phyloP scores from a whole-genome alignment of 768 basidiomycete genomes.

The Lentinula lateritia region DNA sequence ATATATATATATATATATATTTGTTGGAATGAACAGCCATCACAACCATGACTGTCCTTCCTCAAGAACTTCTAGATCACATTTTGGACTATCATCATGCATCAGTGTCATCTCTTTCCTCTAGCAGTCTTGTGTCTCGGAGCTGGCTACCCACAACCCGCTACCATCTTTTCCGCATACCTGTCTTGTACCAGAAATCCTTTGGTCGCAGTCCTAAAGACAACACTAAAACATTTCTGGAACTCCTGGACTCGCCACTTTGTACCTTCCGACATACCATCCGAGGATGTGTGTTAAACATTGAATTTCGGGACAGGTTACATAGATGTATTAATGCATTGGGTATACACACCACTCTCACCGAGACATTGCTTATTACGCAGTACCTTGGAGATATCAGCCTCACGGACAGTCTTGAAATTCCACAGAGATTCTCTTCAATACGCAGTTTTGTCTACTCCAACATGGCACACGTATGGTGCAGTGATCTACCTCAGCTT shows the following conservation, averaged over 20 bases:
- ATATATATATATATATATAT: neutral
- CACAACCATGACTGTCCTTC: neutral
- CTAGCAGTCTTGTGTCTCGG: constrained; percentile 2
- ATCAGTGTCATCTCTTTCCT: constrained; percentile 2
- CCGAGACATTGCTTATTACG: neutral
- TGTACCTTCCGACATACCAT: constrained; percentile 5
- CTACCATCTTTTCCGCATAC: constrained; percentile 6
- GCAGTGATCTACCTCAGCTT: neutral
- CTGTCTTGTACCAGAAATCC: constrained; percentile 2
- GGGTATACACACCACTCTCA: neutral
- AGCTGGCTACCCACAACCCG: constrained; percentile 4
- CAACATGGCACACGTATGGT: neutral
- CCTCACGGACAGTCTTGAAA: neutral
- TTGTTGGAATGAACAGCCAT: neutral
- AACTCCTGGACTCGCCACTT: constrained; percentile 2
- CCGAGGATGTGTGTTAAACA: neutral
- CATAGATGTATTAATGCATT: constrained; percentile 1
- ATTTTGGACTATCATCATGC: constrained; percentile 4
- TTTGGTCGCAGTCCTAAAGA: constrained; percentile 1
- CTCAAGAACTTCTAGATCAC: neutral
- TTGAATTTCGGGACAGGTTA: neutral
- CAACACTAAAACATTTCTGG: neutral
- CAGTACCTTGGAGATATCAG: neutral
- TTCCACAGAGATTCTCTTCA: neutral
- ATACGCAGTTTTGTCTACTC: constrained; percentile 3